These are phyloP conservation scores for Mycena chlorophos DNA, from an alignment of 768 basidiomycete species.

Conservation along the genomic window DNA sequence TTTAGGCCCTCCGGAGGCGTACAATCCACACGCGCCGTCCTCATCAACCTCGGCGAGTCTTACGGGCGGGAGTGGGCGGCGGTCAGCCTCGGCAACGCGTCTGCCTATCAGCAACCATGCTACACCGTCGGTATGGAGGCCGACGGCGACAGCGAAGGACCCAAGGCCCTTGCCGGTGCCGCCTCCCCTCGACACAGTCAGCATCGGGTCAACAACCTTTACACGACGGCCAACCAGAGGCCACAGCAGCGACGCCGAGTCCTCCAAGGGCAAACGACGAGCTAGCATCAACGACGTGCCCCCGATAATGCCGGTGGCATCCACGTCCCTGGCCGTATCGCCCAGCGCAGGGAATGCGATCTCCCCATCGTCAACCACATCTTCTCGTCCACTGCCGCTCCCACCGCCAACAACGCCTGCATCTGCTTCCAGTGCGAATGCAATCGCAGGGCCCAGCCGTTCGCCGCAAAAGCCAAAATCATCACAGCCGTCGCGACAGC, in stretches of 20 bases:
- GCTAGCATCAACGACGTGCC: constrained; percentile 7
- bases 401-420: background rate
- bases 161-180: constrained; percentile 14
- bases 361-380: background rate
- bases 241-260: background rate
- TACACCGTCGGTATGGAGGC: background rate
- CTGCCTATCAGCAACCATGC: constrained; percentile 10
- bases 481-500: background rate
- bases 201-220: constrained; percentile 6
- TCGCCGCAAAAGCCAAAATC: background rate
- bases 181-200: constrained; percentile 15
- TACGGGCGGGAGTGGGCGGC: background rate
- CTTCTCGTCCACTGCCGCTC: constrained; percentile 1
- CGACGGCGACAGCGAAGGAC: background rate
- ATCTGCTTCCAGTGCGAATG: background rate
- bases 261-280: constrained; percentile 9
- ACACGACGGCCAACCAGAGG: constrained; percentile 1
- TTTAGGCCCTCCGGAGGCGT: constrained; percentile 11
- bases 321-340: background rate
- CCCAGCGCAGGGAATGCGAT: background rate
- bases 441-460: background rate
- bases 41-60: background rate
- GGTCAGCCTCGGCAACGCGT: background rate
- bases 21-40: background rate
- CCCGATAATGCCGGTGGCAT: background rate